Base-by-base conservation (phyloP, 2,329 filamentous ascomycete species). In the Cryoendolithus antarcticus region DNA sequence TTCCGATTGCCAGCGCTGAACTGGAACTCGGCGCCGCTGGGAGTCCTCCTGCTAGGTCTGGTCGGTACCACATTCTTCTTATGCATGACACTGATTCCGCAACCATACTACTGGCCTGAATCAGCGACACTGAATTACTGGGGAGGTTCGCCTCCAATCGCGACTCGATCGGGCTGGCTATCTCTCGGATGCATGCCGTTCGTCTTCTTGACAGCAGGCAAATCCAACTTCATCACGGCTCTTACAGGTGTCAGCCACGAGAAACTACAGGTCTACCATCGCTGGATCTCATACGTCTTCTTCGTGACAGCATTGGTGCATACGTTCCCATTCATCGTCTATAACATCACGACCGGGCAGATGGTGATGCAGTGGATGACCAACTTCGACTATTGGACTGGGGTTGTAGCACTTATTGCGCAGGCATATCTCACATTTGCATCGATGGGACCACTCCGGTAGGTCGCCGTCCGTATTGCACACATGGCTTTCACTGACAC, bases 271-370 rank as follows among this genome's bases (percentile, higher is more conserved):
- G 54, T 71, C n/a, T 72, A 70, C 49, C 71, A 75, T 48, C 62
- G 64, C 35, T 74, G 69, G 69, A 61, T 66, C 3, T 63, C 64
- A 33, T 74, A 70, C 54, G 70, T 69, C 28, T 72, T 75, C 61
- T 74, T 75, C 41, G 58, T 69, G 11, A 59, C 75, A 1, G 70
- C 71, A 0, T 56, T 77, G 4, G 47, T 77, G 4, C 74, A 78
- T 48, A 76, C 72, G 0, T 76, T 77, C 36, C 74, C 74, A 0
- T 77, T 74, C 47, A 68, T 77, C 40, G 58, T 77, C 1, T 71
- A 64, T 44, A 62, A 74, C 44, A 60, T 67, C 13, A 52, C 57
- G 42, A 63, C 62, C 31, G 66, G 67, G 3, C 64, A 71, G 32
- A 69, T 76, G 62, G 58, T 61, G 6, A 51, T 48, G 29, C 47